These are phyloP conservation scores for Cladosporium sp. DNA, from an alignment of 2,329 filamentous ascomycete species.

Conservation along the genomic window DNA sequence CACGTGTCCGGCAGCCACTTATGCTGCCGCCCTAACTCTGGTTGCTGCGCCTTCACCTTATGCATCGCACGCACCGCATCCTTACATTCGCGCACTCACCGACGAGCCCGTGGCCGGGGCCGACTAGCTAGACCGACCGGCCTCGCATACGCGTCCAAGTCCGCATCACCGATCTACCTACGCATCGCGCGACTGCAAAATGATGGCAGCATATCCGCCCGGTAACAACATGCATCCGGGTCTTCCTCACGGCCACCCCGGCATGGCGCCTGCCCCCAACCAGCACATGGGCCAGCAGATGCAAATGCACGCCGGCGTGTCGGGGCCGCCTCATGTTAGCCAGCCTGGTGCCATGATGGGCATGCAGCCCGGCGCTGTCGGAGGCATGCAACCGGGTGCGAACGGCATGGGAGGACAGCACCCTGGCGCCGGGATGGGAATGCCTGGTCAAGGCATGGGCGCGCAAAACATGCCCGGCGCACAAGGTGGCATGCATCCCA, in stretches of 20 bases:
- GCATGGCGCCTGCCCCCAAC: constrained; percentile 60
- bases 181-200: constrained; percentile 3
- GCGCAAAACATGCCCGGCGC: constrained; percentile 35
- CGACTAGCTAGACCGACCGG: not conserved
- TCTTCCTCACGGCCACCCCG: constrained; percentile 58
- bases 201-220: constrained; percentile 67
- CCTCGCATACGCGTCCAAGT: not conserved
- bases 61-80: constrained; percentile 23
- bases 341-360: constrained; percentile 68
- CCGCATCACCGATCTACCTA: not conserved
- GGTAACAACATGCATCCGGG: constrained; percentile 62
- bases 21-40: constrained; percentile 5
- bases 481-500: constrained; percentile 18
- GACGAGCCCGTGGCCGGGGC: constrained; percentile 20
- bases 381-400: constrained; percentile 68
- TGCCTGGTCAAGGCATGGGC: constrained; percentile 25
- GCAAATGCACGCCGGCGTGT: constrained; percentile 64
- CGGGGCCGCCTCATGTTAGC: constrained; percentile 65
- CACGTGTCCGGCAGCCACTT: constrained; percentile 1
- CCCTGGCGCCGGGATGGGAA: constrained; percentile 28
- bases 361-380: constrained; percentile 66
- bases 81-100: constrained; percentile 25
- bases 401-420: constrained; percentile 31
- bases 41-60: constrained; percentile 16
- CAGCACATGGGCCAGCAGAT: constrained; percentile 65